Evolutionary conservation across 31 red algal genomes (phyloP), one percentile per base, ranked within the genome.

Genomic region (Porphyra umbilicalis): DNA sequence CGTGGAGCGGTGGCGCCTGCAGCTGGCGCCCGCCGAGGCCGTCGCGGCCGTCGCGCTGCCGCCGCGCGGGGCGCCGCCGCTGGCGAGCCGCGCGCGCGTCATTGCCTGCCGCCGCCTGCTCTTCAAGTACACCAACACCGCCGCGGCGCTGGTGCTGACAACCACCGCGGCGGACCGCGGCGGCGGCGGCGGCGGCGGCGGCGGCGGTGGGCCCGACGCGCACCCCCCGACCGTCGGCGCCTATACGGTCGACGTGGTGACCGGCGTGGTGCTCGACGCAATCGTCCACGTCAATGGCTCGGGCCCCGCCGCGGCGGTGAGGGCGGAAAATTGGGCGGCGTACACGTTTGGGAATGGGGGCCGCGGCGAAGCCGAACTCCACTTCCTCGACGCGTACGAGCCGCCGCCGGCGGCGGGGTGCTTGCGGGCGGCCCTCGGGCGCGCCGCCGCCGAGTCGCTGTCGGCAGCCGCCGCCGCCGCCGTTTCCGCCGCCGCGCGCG

Each of bases 321-420:
- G 77, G 33, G 77, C 77, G 33, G 91, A 93, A 32, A 76, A 85
- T n/a, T 94, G 92, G 92, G 90, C 90, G 75, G 81, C 90, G 32
- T 94, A 90, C 75, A 57, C 81, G 32, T 90, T 86, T 75, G 90
- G 92, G 92, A 94, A 88, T 36, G 77, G 32, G 15, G 82, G 33
- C 0, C 81, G 90, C 29, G 32, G 90, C 71, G 34, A 75, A 38
- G 68, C 87, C 35, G 92, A 94, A 76, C 32, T 90, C 33, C 88
- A 94, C 76, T 57, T 94, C 8, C 76, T 94, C 36, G 92, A 94
- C 35, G 77, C 90, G 88, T 94, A 94, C 81, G 87, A 90, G 35
- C 57, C 57, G 57, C 57, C 25, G 57, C 57, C 38, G 36, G 33
- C 25, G 25, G 29, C 84, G 30, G 33, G 34, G 4, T 78, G 34